These are phyloP conservation scores for Gliomastix tumulicola DNA, from an alignment of 2,329 filamentous ascomycete genomes.

Conservation along the genomic window DNA sequence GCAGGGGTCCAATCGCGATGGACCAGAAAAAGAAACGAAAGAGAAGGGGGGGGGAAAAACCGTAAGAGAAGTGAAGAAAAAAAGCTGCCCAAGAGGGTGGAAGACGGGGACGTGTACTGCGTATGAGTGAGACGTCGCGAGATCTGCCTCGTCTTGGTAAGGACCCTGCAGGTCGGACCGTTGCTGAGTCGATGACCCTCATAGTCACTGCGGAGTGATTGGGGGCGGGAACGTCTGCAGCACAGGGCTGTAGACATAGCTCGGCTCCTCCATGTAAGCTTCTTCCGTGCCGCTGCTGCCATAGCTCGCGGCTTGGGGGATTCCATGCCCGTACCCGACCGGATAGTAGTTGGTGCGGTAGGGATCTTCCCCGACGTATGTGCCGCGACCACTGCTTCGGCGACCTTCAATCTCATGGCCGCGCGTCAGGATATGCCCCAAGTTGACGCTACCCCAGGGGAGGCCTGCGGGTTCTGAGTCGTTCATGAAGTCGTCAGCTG, in stretches of 20 bases:
- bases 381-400: constrained; percentile 30
- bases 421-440: constrained; percentile 44
- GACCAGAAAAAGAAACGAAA: no score
- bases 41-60: no score
- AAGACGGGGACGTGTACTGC: no score
- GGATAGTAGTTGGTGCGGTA: constrained; percentile 18
- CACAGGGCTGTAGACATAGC: constrained; percentile 1
- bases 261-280: constrained; percentile 2
- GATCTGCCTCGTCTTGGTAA: no score
- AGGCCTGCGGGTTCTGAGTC: constrained; percentile 53
- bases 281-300: constrained; percentile 4
- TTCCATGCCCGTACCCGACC: constrained; percentile 2
- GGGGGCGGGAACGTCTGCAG: constrained; percentile 1
- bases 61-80: no score
- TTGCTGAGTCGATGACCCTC: not conserved
- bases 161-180: not conserved
- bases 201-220: not conserved
- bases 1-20: no score
- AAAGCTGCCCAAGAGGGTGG: no score
- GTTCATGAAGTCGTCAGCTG: constrained; percentile 44
- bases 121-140: no score
- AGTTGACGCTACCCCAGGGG: constrained; percentile 64
- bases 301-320: constrained; percentile 3
- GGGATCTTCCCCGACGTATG: constrained; percentile 24
- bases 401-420: constrained; percentile 42